phyloP scores from a whole-genome alignment of 139 green algal genomes.

The Zygnema cylindricum region DNA sequence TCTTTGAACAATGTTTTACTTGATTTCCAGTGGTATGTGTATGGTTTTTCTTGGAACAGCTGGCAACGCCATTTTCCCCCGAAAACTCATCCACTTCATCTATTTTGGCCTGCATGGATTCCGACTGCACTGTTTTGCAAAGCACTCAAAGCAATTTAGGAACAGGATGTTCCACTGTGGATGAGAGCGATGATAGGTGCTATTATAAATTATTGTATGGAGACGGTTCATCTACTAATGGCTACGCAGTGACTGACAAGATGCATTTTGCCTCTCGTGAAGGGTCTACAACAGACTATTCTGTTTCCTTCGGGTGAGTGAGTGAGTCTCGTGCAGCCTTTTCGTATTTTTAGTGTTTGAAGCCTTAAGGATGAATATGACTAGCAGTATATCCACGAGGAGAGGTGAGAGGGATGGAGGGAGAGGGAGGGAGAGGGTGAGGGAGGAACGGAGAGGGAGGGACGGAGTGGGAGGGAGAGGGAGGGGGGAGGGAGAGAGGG shows the following conservation, averaged over 20 bases:
- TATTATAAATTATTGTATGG: constrained; percentile 49
- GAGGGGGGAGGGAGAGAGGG: no score
- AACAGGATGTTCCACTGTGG: neutral
- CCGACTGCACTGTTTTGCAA: neutral
- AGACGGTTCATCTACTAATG: constrained; percentile 1
- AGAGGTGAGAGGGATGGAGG: no score
- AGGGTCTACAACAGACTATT: neutral
- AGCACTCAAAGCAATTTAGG: neutral
- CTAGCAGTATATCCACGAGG: no score
- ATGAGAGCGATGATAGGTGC: constrained; percentile 6
- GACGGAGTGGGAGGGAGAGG: no score
- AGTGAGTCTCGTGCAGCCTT: no score
- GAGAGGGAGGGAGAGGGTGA: no score
- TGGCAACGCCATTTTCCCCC: neutral
- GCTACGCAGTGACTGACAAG: constrained; percentile 28
- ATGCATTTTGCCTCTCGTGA: neutral
- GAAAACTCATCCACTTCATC: neutral
- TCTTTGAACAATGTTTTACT: no score
- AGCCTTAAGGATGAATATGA: no score
- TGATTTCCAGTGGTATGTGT: no score
- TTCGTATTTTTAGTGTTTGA: neutral
- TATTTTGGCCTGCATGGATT: neutral
- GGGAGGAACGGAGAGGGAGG: no score
- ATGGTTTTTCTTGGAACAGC: neutral
- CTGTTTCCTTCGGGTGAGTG: constrained; percentile 23